Conservation (phyloP, 2,329 filamentous ascomycete species). For the Parastagonospora nodorum region DNA sequence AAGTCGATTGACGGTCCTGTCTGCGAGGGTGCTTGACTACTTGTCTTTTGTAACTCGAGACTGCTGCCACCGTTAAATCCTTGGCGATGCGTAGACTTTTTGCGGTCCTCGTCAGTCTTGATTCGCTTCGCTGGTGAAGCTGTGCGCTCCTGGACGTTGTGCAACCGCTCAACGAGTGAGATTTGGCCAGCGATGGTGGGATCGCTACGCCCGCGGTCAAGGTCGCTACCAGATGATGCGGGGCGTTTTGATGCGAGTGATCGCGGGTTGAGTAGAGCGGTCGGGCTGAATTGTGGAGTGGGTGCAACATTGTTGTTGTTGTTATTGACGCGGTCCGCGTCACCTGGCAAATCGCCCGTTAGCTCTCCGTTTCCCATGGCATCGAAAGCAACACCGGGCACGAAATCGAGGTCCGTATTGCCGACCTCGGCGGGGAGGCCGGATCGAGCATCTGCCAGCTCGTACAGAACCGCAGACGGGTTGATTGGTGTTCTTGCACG, state of each 20-base stretch:
- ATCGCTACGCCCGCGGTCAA: slow-evolving; percentile 30
- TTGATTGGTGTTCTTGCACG: no score
- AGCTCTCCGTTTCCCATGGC: slow-evolving; percentile 15
- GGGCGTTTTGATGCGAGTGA: slow-evolving; percentile 36
- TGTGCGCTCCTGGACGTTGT: slow-evolving; percentile 72
- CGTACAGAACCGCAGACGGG: background rate
- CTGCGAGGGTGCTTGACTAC: slow-evolving; percentile 5
- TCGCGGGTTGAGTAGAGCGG: slow-evolving; percentile 43
- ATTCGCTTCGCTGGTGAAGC: slow-evolving; percentile 53
- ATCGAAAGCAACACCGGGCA: slow-evolving; percentile 2
- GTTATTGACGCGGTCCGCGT: slow-evolving; percentile 14
- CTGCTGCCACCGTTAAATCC: slow-evolving; percentile 30
- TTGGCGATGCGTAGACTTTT: slow-evolving; percentile 21
- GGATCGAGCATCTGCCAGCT: background rate
- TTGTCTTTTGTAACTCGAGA: slow-evolving; percentile 52
- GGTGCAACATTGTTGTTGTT: slow-evolving; percentile 16
- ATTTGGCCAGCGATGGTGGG: slow-evolving; percentile 52
- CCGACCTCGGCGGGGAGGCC: background rate
- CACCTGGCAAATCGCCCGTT: slow-evolving; percentile 24
- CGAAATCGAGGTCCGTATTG: background rate
- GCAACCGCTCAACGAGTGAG: slow-evolving; percentile 74
- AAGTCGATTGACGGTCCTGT: slow-evolving; percentile 34
- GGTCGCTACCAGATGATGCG: slow-evolving; percentile 25
- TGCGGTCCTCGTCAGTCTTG: slow-evolving; percentile 31
- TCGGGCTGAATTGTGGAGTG: slow-evolving; percentile 29